Percentiles rank a stretch among this genome's conserved stretches.
These are phyloP conservation scores for Speleostelium caveatum DNA, from an alignment of 78 protist species.

Conservation along the genomic window DNA sequence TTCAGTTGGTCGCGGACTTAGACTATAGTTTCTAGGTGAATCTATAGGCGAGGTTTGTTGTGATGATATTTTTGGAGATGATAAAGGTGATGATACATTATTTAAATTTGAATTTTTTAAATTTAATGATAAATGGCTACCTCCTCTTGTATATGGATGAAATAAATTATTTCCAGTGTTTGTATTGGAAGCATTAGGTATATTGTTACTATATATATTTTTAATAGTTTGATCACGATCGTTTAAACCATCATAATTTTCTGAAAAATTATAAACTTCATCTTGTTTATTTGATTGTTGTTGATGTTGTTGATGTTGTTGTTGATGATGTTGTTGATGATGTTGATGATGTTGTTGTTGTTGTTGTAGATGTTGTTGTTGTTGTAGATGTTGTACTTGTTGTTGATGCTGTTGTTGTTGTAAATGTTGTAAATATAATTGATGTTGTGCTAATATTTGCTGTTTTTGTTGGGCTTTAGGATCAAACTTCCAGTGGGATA, in stretches of 20 bases:
- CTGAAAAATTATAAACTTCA: not conserved
- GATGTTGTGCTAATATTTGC: conserved; percentile 39
- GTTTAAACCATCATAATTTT: not conserved
- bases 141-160: conserved; percentile 30
- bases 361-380: conserved; percentile 1
- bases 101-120: not conserved
- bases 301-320: conserved; percentile 9
- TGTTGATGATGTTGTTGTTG: not conserved
- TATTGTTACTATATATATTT: not conserved
- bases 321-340: conserved; percentile 7
- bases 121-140: not conserved
- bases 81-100: conserved; percentile 13
- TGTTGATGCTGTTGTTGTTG: not conserved
- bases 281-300: conserved; percentile 32
- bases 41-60: not conserved
- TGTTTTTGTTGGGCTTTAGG: conserved; percentile 32
- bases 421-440: not conserved
- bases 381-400: not conserved
- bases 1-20: conserved; percentile 17
- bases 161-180: not conserved
- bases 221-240: not conserved
- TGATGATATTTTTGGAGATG: conserved; percentile 4
- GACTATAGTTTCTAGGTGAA: not conserved
- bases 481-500: conserved; percentile 66
- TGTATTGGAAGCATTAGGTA: not conserved